phyloP scores from a whole-genome alignment of 352 stramenopile genomes.

The Blastocystis hominis region DNA sequence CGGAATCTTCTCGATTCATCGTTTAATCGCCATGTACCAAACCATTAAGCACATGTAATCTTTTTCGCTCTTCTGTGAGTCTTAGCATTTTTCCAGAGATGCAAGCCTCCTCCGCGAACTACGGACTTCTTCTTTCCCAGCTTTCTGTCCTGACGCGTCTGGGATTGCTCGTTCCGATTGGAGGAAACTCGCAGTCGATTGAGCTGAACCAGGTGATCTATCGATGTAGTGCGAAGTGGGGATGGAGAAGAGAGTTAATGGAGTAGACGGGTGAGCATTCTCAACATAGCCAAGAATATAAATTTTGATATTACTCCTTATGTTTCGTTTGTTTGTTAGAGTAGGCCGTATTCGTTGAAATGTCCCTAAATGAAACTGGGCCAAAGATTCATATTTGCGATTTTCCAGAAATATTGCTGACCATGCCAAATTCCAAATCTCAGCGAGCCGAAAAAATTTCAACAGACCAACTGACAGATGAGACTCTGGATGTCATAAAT shows the following conservation, averaged over 20 bases:
- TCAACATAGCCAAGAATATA: constrained; percentile 54
- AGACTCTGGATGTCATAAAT: constrained; percentile 16
- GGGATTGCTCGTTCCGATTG: background rate
- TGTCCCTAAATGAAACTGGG: background rate
- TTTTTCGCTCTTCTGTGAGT: no score
- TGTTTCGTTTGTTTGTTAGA: constrained; percentile 34
- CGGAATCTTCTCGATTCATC: constrained; percentile 7
- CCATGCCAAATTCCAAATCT: background rate
- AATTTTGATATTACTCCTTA: constrained; percentile 37
- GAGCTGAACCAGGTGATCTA: constrained; percentile 39
- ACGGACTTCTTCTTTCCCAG: constrained; percentile 21
- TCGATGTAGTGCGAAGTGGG: constrained; percentile 24
- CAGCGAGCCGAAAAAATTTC: constrained; percentile 12
- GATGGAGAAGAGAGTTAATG: background rate
- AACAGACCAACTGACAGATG: background rate
- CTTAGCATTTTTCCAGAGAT: constrained; percentile 28
- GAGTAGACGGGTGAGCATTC: background rate
- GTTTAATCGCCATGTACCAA: constrained; percentile 21
- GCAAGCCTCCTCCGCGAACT: background rate
- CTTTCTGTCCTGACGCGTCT: background rate
- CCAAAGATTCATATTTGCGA: background rate
- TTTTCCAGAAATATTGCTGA: background rate
- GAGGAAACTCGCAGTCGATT: background rate
- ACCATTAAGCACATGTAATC: background rate
- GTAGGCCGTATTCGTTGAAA: background rate